A percentile compares a stretch with the other conserved stretches of the same genome.
Evolutionary conservation across 495 filamentous ascomycete species (phyloP).

Genomic region (Glonium stellatum): DNA sequence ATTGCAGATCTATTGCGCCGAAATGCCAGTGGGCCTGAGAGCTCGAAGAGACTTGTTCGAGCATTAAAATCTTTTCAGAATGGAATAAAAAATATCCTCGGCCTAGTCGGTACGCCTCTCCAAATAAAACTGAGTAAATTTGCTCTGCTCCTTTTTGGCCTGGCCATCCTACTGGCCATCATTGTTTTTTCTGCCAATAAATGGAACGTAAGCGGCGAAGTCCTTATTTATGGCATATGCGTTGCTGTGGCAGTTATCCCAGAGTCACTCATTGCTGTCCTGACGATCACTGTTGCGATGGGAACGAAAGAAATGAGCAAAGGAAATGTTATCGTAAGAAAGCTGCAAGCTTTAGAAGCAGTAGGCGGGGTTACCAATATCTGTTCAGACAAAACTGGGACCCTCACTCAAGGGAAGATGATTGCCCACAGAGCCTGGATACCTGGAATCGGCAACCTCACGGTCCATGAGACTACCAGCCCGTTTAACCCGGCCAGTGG

Average conservation of each 20-base stretch:
- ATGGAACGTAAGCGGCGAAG: conserved; percentile 53
- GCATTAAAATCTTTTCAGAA: conserved; percentile 34
- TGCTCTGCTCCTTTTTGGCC: conserved; percentile 58
- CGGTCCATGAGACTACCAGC: conserved; percentile 26
- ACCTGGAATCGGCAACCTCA: conserved; percentile 21
- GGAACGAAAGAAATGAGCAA: conserved; percentile 67
- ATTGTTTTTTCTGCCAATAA: conserved; percentile 58
- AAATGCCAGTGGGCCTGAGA: conserved; percentile 32
- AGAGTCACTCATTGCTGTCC: conserved; percentile 65
- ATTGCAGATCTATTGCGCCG: conserved; percentile 58
- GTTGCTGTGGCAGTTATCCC: conserved; percentile 69
- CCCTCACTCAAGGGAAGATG: conserved; percentile 56
- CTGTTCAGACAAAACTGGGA: conserved; percentile 59
- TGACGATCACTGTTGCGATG: conserved; percentile 70
- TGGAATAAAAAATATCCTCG: conserved; percentile 47
- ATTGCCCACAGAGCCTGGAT: conserved; percentile 47
- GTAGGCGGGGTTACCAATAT: conserved; percentile 54
- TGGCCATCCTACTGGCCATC: conserved; percentile 64
- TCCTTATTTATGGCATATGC: conserved; percentile 60
- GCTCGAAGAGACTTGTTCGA: conserved; percentile 31
- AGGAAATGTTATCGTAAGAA: conserved; percentile 61
- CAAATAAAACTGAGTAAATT: conserved; percentile 65
- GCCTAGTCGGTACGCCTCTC: conserved; percentile 62
- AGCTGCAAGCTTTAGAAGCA: conserved; percentile 58
- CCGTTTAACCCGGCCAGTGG: conserved; percentile 32